These are phyloP conservation scores for Thermomyces lanuginosus DNA, from an alignment of 2,329 filamentous ascomycete genomes.

Conservation along the genomic window DNA sequence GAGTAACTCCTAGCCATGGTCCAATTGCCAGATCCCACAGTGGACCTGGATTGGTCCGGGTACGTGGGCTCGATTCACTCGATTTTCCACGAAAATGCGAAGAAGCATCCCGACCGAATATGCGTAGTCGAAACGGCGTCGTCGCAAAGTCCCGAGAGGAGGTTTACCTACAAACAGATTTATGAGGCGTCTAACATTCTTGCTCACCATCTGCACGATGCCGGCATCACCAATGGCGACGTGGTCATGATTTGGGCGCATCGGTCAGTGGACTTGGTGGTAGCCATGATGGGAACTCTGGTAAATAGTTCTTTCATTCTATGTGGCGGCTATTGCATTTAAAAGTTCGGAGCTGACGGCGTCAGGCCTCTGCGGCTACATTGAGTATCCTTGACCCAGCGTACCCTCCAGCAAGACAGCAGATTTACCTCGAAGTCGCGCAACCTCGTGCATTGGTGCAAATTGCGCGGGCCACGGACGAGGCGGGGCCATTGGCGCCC, in stretches of 20 bases:
- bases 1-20: too few relatives aligned
- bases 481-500: slow-evolving; percentile 46
- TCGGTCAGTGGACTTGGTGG: slow-evolving; percentile 60
- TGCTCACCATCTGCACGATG: slow-evolving; percentile 59
- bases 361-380: slow-evolving; percentile 28
- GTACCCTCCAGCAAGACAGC: slow-evolving; percentile 66
- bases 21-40: slow-evolving; percentile 24
- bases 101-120: slow-evolving; percentile 48
- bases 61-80: slow-evolving; percentile 31
- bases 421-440: slow-evolving; percentile 68
- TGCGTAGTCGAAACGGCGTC: slow-evolving; percentile 52
- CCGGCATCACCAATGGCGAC: slow-evolving; percentile 61
- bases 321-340: slow-evolving; percentile 64
- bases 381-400: slow-evolving; percentile 56
- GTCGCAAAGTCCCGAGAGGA: slow-evolving; percentile 38
- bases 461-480: slow-evolving; percentile 55
- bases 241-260: slow-evolving; percentile 89
- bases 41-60: slow-evolving; percentile 30
- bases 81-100: slow-evolving; percentile 35
- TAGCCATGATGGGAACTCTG: slow-evolving; percentile 62
- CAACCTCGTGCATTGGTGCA: slow-evolving; percentile 55
- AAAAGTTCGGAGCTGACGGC: slow-evolving; percentile 39
- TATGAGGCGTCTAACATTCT: slow-evolving; percentile 67
- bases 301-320: slow-evolving; percentile 56
- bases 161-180: slow-evolving; percentile 75